Evolutionary conservation across 164 flowering plant species (phyloP), one percentile per base, ranked within the genome.

Genomic region (Macadamia tetraphylla): DNA sequence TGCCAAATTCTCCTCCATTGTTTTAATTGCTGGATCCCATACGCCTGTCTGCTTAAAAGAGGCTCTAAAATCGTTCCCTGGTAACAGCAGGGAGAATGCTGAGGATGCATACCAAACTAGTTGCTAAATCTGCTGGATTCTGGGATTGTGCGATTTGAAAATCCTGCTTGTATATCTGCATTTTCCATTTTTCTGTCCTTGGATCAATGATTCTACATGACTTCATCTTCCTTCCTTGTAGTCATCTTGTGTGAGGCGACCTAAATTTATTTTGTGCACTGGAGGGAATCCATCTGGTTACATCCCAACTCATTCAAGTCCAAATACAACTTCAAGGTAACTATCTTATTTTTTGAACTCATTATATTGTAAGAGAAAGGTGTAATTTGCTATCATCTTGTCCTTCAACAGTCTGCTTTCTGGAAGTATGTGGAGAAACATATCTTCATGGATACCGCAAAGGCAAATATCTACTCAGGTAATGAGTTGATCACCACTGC

Each of bases 361-460:
- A 13, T 11, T 64, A 32, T 61, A 13, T 35, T 62, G 66, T 40
- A 10, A 10, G 17, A 51, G 7, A 46, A 60, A 62, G 29, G 23
- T 52, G 29, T 70, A 55, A 74, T 49, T 32, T 74, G 53, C 18
- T 64, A 5, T 57, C 52, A 29, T 67, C 44, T 48, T 62, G 13
- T 3, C 67, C n/a, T 66, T 43, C 79, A 89, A 94, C 80, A 87
- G 86, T 60, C 71, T 84, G 46, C 60, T 77, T 65, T 75, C 93
- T 73, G 88, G 89, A 66, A 83, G 81, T 74, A 43, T 82, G 11
- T 95, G 88, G 99, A 86, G 89, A 74, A 86, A 82, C 71, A 69
- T 95, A 53, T 86, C 94, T 58, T 90, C 97, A 40, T 91, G 89
- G 96, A 84, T 92, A 82, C 98, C 97, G 65, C 94, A 79, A 48